A percentile compares a stretch with the other conserved stretches of the same genome.
These are phyloP conservation scores for Symbiotaphrina buchneri DNA, from an alignment of 495 filamentous ascomycete genomes.

Conservation along the genomic window DNA sequence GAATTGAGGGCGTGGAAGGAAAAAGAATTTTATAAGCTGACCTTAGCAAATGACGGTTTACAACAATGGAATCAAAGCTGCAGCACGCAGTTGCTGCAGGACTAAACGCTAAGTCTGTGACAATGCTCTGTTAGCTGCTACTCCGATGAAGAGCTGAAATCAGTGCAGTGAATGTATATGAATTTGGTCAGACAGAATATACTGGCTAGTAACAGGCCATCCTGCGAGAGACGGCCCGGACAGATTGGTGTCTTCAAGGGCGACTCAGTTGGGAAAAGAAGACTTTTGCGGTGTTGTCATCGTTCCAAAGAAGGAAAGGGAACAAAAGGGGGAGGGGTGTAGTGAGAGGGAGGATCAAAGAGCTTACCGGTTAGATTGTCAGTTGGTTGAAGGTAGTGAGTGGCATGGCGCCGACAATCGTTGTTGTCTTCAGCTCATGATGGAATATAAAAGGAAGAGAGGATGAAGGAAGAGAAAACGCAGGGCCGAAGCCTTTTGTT, in stretches of 20 bases:
- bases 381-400: too few relatives aligned
- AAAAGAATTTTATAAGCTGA: conserved; percentile 9
- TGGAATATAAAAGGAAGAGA: too few relatives aligned
- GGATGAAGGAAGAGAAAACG: too few relatives aligned
- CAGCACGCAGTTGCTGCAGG: too few relatives aligned
- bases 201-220: conserved; percentile 95
- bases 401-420: too few relatives aligned
- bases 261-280: conserved; percentile 94
- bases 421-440: too few relatives aligned
- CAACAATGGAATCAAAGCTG: too few relatives aligned
- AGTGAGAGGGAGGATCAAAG: too few relatives aligned
- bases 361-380: too few relatives aligned
- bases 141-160: background rate
- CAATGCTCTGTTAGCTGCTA: conserved; percentile 2
- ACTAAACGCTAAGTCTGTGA: too few relatives aligned
- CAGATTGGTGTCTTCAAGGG: conserved; percentile 64
- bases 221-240: conserved; percentile 42
- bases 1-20: conserved; percentile 7
- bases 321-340: too few relatives aligned
- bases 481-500: too few relatives aligned
- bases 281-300: conserved; percentile 65
- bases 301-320: conserved; percentile 30
- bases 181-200: conserved; percentile 60
- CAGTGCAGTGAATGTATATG: background rate
- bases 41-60: background rate